A percentile compares a stretch with the other conserved stretches of the same genome.
Evolutionary conservation across 305 asterid genomes (phyloP).

Genomic region (Solanum hybrid): DNA sequence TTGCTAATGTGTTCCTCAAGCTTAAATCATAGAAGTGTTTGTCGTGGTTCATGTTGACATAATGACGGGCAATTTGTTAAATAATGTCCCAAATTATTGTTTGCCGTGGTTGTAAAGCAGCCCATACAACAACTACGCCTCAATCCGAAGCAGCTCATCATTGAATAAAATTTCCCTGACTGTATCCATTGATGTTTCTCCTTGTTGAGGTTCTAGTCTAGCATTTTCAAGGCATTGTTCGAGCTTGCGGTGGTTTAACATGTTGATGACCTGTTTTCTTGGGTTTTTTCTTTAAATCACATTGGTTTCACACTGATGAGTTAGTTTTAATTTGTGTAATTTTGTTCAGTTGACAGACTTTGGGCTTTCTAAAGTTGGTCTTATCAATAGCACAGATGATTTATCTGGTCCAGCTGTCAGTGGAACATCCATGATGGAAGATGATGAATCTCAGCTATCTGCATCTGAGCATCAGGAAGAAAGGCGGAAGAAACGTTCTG

Average conservation of each 20-base stretch:
- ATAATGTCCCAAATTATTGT: neutral
- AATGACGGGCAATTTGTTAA: neutral
- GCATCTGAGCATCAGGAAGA: conserved; percentile 68
- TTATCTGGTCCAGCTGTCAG: conserved; percentile 96
- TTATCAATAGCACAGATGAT: conserved; percentile 96
- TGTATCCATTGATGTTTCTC: neutral
- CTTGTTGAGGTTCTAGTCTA: neutral
- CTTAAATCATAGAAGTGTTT: neutral
- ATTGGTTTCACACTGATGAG: neutral
- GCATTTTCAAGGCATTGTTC: neutral
- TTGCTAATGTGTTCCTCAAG: neutral
- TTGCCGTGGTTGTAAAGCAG: neutral
- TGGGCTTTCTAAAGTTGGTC: conserved; percentile 99
- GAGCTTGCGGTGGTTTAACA: neutral
- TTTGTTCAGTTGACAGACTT: conserved; percentile 86
- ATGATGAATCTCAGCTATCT: conserved; percentile 75
- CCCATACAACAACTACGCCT: neutral
- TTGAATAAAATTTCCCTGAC: neutral
- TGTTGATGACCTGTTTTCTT: neutral
- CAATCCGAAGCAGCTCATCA: neutral
- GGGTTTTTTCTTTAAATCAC: neutral
- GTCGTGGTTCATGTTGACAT: neutral
- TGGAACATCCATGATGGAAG: conserved; percentile 90
- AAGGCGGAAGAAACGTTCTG: conserved; percentile 93
- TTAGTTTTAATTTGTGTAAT: conserved; percentile 3